phyloP scores from a whole-genome alignment of 2,329 filamentous ascomycete genomes.

The Orbilia oligospora region DNA sequence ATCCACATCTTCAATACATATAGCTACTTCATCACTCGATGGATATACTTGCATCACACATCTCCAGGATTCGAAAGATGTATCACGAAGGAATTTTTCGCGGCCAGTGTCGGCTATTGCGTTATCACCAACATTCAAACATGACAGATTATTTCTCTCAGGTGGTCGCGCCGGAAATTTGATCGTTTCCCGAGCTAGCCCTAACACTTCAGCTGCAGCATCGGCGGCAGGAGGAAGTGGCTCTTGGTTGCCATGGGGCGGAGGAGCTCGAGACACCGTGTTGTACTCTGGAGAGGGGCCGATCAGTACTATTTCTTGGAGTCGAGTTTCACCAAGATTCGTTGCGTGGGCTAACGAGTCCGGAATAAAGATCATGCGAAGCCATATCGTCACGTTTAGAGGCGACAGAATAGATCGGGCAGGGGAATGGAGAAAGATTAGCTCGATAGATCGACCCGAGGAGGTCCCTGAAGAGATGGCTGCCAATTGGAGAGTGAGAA shows the following conservation, averaged over 20 bases:
- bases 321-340: slow-evolving; percentile 84
- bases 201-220: slow-evolving; percentile 86
- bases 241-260: slow-evolving; percentile 76
- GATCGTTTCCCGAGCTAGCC: slow-evolving; percentile 88
- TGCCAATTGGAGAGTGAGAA: slow-evolving; percentile 90
- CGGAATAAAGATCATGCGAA: slow-evolving; percentile 97
- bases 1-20: slow-evolving; percentile 73
- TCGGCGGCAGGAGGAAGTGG: slow-evolving; percentile 81
- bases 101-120: slow-evolving; percentile 92
- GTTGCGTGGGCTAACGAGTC: slow-evolving; percentile 97
- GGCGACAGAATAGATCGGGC: slow-evolving; percentile 65
- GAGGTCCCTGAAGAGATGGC: slow-evolving; percentile 97
- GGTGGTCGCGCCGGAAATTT: slow-evolving; percentile 90
- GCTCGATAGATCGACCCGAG: slow-evolving; percentile 88
- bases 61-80: slow-evolving; percentile 85
- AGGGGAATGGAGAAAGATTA: slow-evolving; percentile 94
- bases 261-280: slow-evolving; percentile 86
- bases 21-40: slow-evolving; percentile 94
- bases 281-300: slow-evolving; percentile 92
- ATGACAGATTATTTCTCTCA: slow-evolving; percentile 88
- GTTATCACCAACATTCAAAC: slow-evolving; percentile 94
- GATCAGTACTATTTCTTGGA: slow-evolving; percentile 95
- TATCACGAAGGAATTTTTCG: slow-evolving; percentile 91
- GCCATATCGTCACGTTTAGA: slow-evolving; percentile 70
- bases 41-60: slow-evolving; percentile 95